Conservation (phyloP, 495 filamentous ascomycete species). For the Xylaria venustula region DNA sequence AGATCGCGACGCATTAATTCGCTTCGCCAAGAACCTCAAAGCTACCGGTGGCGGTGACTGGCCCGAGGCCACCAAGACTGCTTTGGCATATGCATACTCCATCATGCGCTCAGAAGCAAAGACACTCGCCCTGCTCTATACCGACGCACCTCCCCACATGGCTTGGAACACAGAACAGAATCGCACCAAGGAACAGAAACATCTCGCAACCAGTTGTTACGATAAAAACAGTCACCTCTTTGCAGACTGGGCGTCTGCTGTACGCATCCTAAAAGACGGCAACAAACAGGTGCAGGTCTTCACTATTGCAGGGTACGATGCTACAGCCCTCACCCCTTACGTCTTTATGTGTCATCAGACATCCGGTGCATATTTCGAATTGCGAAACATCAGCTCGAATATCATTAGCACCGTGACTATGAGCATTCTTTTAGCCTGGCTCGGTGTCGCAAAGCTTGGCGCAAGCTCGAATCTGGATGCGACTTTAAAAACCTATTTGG, state of each 20-base stretch:
- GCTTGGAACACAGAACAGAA: conserved; percentile 16
- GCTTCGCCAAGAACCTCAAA: conserved; percentile 8
- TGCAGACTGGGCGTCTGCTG: conserved; percentile 41
- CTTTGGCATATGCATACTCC: conserved; percentile 40
- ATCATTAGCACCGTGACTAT: conserved; percentile 43
- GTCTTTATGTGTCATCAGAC: conserved; percentile 39
- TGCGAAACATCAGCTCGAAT: conserved; percentile 17
- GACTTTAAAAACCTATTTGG: not conserved
- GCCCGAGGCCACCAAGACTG: conserved; percentile 47
- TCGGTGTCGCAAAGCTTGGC: conserved; percentile 40
- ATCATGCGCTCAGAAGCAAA: conserved; percentile 44
- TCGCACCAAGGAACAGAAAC: conserved; percentile 23
- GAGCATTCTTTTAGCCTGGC: conserved; percentile 44
- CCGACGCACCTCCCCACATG: conserved; percentile 48
- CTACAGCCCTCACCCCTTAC: conserved; percentile 25
- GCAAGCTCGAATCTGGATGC: conserved; percentile 10
- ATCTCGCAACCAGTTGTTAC: conserved; percentile 22
- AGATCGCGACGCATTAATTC: not conserved
- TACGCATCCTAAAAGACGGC: conserved; percentile 24
- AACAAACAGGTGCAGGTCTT: conserved; percentile 41
- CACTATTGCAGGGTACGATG: conserved; percentile 21
- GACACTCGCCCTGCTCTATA: conserved; percentile 47
- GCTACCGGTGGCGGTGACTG: conserved; percentile 31
- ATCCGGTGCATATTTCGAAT: conserved; percentile 35
- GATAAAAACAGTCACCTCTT: conserved; percentile 34